These are phyloP conservation scores for Arabidopsis suecica DNA, from an alignment of 345 rosid genomes.

Conservation along the genomic window DNA sequence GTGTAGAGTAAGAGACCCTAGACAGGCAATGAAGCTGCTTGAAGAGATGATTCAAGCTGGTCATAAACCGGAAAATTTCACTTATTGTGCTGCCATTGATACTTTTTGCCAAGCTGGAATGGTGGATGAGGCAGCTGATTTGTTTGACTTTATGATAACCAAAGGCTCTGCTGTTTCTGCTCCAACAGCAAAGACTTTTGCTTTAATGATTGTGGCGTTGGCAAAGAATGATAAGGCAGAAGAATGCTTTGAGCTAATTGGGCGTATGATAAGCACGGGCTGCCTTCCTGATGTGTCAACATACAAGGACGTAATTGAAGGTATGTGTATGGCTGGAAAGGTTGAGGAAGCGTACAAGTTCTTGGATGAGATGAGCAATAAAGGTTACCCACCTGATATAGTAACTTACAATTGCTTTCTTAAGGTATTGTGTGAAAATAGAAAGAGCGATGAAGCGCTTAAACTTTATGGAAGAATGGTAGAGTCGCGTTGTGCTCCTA, in stretches of 20 bases:
- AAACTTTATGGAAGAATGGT: constrained; percentile 70
- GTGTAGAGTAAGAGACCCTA: constrained; percentile 85
- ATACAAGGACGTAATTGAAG: constrained; percentile 78
- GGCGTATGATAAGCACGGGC: constrained; percentile 75
- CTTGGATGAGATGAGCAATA: constrained; percentile 81
- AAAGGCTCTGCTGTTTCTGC: constrained; percentile 83
- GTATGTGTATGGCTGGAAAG: constrained; percentile 79
- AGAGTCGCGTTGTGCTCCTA: constrained; percentile 71
- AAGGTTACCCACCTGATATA: constrained; percentile 88
- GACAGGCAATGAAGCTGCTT: constrained; percentile 66
- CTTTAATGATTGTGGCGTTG: constrained; percentile 72
- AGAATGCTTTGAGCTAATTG: constrained; percentile 71
- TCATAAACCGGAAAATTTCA: constrained; percentile 76
- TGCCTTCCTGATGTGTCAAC: constrained; percentile 96
- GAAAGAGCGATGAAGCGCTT: constrained; percentile 71
- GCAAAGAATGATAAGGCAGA: constrained; percentile 63
- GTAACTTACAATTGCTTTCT: constrained; percentile 91
- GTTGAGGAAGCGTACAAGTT: constrained; percentile 77
- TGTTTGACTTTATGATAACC: constrained; percentile 84
- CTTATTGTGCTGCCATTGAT: constrained; percentile 84
- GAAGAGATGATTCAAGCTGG: constrained; percentile 90
- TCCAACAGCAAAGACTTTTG: constrained; percentile 85
- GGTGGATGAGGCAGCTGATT: constrained; percentile 76
- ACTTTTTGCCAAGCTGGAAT: constrained; percentile 80
- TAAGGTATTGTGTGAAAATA: constrained; percentile 76